Evolutionary conservation across 75 land plant genomes (phyloP).

Genomic region (Picea glauca): DNA sequence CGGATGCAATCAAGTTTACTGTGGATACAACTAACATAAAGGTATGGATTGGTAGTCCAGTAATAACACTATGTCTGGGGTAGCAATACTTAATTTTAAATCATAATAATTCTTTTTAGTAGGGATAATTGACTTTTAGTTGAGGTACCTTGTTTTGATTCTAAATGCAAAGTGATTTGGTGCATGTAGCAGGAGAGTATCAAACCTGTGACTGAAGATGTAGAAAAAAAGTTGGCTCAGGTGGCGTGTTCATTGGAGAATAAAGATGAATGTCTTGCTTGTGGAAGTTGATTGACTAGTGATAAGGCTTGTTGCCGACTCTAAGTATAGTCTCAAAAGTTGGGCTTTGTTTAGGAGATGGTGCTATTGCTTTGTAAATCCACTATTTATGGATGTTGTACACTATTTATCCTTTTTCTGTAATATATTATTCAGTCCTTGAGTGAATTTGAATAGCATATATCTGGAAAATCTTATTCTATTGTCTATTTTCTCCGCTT

Average conservation of each 20-base stretch:
- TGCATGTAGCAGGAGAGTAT: conserved; percentile 34
- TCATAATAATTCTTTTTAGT: not conserved
- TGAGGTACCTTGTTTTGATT: not conserved
- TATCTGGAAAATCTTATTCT: not conserved
- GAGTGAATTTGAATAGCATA: not conserved
- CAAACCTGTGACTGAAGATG: conserved; percentile 18
- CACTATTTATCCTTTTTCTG: not conserved
- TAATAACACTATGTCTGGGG: not conserved
- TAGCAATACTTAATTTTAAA: not conserved
- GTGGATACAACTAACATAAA: conserved; percentile 67
- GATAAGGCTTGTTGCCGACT: not conserved
- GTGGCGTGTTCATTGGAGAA: conserved; percentile 82
- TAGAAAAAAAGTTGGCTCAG: conserved; percentile 65
- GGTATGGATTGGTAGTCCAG: conserved; percentile 22
- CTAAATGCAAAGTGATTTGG: not conserved
- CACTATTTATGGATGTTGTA: not conserved
- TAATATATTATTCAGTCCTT: not conserved
- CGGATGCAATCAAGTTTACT: conserved; percentile 94
- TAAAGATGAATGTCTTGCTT: conserved; percentile 81
- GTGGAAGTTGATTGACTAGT: conserved; percentile 56
- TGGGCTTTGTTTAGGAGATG: not conserved
- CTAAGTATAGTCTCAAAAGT: not conserved
- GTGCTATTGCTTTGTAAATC: not conserved
- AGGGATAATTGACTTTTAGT: not conserved
- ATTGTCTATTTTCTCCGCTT: not conserved